phyloP scores from a whole-genome alignment of 768 basidiomycete genomes.

The Tricholoma furcatifolium region DNA sequence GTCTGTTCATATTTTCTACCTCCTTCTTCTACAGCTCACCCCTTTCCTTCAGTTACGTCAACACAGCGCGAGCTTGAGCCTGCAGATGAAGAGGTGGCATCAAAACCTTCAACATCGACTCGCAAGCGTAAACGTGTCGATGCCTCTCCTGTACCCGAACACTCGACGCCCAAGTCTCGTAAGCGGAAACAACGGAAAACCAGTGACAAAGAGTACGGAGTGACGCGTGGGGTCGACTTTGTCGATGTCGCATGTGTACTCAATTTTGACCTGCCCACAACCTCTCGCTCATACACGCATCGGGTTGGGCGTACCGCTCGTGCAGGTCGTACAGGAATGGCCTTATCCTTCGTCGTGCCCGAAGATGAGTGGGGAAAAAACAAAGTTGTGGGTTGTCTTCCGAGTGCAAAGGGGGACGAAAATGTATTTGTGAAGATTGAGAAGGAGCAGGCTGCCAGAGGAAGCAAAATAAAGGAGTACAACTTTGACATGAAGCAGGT shows the following conservation, averaged over 20 bases:
- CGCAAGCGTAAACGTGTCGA: slow-evolving; percentile 59
- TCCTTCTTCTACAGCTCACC: neutral
- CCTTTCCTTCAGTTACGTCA: slow-evolving; percentile 46
- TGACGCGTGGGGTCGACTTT: slow-evolving; percentile 96
- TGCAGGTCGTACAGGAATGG: slow-evolving; percentile 90
- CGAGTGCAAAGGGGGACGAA: slow-evolving; percentile 76
- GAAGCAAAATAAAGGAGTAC: slow-evolving; percentile 79
- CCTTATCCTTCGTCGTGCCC: slow-evolving; percentile 86
- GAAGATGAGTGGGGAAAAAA: slow-evolving; percentile 67
- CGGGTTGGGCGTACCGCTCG: slow-evolving; percentile 96
- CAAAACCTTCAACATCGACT: slow-evolving; percentile 19
- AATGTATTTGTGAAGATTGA: slow-evolving; percentile 74
- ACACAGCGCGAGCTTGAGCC: slow-evolving; percentile 47
- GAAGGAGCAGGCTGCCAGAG: slow-evolving; percentile 62
- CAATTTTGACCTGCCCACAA: slow-evolving; percentile 95
- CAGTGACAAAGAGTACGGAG: slow-evolving; percentile 82
- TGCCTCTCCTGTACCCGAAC: slow-evolving; percentile 34
- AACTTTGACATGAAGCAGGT: slow-evolving; percentile 95
- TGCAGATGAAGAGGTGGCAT: slow-evolving; percentile 18
- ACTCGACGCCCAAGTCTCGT: slow-evolving; percentile 33
- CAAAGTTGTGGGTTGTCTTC: slow-evolving; percentile 67
- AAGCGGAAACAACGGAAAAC: slow-evolving; percentile 52
- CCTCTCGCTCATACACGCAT: slow-evolving; percentile 88
- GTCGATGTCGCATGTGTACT: slow-evolving; percentile 95
- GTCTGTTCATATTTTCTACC: slow-evolving; percentile 18